Evolutionary conservation across 306 rosid genomes (phyloP), one percentile per base, ranked within the genome.

Genomic region (Styphnolobium japonicum): DNA sequence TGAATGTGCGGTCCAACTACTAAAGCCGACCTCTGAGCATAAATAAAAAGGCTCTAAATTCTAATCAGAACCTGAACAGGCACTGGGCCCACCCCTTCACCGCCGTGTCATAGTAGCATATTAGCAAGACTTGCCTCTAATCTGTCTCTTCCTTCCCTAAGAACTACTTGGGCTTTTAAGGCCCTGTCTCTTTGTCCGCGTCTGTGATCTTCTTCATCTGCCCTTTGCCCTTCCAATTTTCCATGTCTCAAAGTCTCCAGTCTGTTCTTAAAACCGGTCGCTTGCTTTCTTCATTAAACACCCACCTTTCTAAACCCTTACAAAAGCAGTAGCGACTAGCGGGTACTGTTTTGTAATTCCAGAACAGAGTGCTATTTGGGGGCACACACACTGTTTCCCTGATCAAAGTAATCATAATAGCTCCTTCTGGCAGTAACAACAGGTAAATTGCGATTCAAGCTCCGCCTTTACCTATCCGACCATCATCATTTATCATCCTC

Each of bases 1-100:
- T 75, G 43, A 70, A 58, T 36, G 52, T 64, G 70, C 82, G 31
- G 66, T 75, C 80, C 88, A 86, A 81, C 83, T 18, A 53, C 66
- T 72, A 21, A 7, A 71, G 48, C 53, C 74, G 67, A 53, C 60
- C 72, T 43, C 42, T 22, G 55, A 70, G 45, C 45, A 29, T 61
- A 23, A 53, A n/a, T n/a, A 21, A 33, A 56, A 25, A 6, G n/a
- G n/a, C 15, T 55, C 33, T n/a, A n/a, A n/a, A n/a, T n/a, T 27
- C 31, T 3, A 3, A 52, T 52, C 4, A 19, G 11, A 52, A 52
- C 2, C 58, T 3, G 6, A 7, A 18, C 10, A 56, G 27, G 27
- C 33, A 3, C 48, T 21, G 71, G 80, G 22, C 62, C 80, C 72
- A 33, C 6, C 62, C 69, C 31, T 18, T 43, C 46, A 27, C 37